These are phyloP conservation scores for Fusarium sp. DNA, from an alignment of 2,329 filamentous ascomycete species.

Conservation along the genomic window DNA sequence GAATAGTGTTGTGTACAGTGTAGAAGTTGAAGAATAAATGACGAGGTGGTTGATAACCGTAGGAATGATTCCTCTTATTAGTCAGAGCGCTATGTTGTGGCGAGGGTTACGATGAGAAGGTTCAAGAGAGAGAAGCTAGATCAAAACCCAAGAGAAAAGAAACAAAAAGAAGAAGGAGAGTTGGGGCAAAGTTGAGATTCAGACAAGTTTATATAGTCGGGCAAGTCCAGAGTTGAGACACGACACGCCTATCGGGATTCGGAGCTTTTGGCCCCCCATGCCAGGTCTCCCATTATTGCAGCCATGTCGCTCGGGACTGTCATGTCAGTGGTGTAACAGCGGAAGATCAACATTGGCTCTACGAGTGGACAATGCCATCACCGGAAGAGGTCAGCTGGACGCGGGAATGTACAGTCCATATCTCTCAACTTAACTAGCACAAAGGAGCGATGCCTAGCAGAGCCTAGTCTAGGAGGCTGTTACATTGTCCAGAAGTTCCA, in stretches of 20 bases:
- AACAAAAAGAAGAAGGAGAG: conserved; percentile 1
- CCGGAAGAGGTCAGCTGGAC: conserved; percentile 35
- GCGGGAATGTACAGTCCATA: conserved; percentile 6
- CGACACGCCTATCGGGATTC: conserved; percentile 13
- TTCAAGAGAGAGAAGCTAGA: conserved; percentile 17
- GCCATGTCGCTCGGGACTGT: conserved; percentile 15
- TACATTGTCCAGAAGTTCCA: conserved; percentile 9
- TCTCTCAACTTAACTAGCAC: conserved; percentile 20
- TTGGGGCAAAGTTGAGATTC: not conserved
- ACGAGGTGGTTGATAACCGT: conserved; percentile 9
- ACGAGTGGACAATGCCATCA: conserved; percentile 23
- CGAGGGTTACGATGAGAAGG: conserved; percentile 18
- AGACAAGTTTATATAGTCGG: conserved; percentile 29
- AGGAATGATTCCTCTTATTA: not conserved
- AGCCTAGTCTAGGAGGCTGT: conserved; percentile 26
- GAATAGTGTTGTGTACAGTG: conserved; percentile 1
- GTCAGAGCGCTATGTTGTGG: conserved; percentile 14
- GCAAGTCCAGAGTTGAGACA: conserved; percentile 5
- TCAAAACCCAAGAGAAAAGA: conserved; percentile 2
- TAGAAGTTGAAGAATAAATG: conserved; percentile 9
- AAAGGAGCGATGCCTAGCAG: conserved; percentile 21
- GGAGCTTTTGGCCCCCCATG: conserved; percentile 14
- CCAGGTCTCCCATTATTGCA: conserved; percentile 29
- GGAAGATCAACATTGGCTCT: conserved; percentile 17
- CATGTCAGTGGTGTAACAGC: conserved; percentile 38